Base-by-base conservation (phyloP, 129 eudicot species). In the Flaveria linearis region DNA sequence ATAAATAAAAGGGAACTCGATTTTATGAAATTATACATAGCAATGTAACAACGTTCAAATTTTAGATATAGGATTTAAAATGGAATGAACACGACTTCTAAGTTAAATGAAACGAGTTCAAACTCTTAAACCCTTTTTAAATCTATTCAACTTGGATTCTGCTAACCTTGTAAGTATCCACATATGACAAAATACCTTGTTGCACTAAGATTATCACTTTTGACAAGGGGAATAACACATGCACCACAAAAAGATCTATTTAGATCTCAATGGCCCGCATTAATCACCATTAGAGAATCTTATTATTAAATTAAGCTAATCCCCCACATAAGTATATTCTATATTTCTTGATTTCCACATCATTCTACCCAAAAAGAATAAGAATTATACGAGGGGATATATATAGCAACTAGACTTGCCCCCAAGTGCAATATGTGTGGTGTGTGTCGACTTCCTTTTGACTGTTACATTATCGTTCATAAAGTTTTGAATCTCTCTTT, bases 351-450 rank as follows among this genome's bases (percentile, higher is more conserved):
- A 64, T 52, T 28, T 78, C 67, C 68, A 72, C 78, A 72, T 71
- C 72, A 26, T 57, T 78, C 15, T 69, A 25, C 81, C 33, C 66
- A 15, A 47, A 66, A 71, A 71, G 82, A 45, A 71, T 61, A 36
- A 58, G 43, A 78, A 78, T 60, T 50, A 62, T 62, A 53, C 50
- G 58, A 45, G 66, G 66, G 78, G 73, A 71, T 49, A 33, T 70
- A 61, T 78, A 70, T 61, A 85, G 41, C 41, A 36, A 36, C 41
- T 36, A 36, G 7, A 36, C 7, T 36, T 36, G 41, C 41, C 7
- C 41, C 41, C 41, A 36, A 85, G 86, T 81, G 80, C 73, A 42
- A 77, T 76, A 72, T 71, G 64, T 76, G 80, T 82, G 85, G 81
- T 68, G 60, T 76, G 62, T 63, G 43, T 79, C 51, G 26, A 22